phyloP scores from a whole-genome alignment of 2,329 filamentous ascomycete species.

The Albifimbria verrucaria region DNA sequence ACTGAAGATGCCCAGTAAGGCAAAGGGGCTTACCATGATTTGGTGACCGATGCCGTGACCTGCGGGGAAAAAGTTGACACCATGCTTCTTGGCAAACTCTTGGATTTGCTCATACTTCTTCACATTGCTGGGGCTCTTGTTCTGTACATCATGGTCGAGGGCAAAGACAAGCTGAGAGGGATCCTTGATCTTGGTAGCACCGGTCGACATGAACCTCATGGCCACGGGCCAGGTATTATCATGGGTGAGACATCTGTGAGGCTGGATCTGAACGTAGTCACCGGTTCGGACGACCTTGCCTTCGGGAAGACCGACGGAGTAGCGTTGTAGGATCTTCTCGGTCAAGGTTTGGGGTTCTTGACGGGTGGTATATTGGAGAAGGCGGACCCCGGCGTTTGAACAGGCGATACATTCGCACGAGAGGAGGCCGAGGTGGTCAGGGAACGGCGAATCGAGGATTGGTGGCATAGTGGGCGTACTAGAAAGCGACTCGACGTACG shows the following conservation, averaged over 20 bases:
- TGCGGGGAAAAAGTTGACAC: constrained; percentile 72
- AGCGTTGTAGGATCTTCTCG: constrained; percentile 83
- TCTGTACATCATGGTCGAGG: constrained; percentile 84
- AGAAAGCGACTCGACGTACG: too few species aligned
- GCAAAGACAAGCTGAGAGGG: constrained; percentile 76
- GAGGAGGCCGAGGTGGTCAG: neutral
- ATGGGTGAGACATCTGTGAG: constrained; percentile 77
- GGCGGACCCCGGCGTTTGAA: neutral
- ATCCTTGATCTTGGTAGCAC: constrained; percentile 67
- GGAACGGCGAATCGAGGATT: neutral
- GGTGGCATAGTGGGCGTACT: neutral
- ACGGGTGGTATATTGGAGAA: neutral
- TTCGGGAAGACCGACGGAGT: constrained; percentile 67
- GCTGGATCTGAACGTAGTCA: constrained; percentile 74
- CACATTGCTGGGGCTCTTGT: constrained; percentile 72
- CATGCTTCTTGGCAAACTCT: constrained; percentile 73
- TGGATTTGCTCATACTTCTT: constrained; percentile 81
- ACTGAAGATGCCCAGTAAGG: neutral
- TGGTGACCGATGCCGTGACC: constrained; percentile 81
- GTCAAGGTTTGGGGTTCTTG: constrained; percentile 69
- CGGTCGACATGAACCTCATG: constrained; percentile 73
- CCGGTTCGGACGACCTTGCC: constrained; percentile 72
- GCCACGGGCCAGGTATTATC: constrained; percentile 78
- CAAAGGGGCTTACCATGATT: constrained; percentile 40
- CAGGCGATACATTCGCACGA: constrained; percentile 1